Evolutionary conservation across 2,329 filamentous ascomycete species (phyloP), one percentile per base, ranked within the genome.

Genomic region (Lojkania enalia): DNA sequence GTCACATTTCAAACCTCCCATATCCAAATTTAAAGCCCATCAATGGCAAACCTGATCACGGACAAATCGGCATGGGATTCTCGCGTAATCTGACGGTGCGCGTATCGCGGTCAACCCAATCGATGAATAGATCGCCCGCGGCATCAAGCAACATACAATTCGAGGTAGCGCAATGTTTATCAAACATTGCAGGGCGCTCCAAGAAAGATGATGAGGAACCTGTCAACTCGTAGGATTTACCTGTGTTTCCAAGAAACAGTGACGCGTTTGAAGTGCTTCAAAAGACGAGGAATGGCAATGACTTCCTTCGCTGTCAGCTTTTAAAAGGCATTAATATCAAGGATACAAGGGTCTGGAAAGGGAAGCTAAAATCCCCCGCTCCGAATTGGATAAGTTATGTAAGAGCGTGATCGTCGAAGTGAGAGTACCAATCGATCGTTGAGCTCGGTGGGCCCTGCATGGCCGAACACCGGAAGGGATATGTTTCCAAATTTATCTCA

Each of bases 1-100:
- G 39, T 44, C 41, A 19, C 41, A 23, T 38, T 44, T 11, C 32
- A 18, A 3, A 30, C 20, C 39, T 27, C 18, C 30, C n/a, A 20
- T 42, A 4, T 33, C 9, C 30, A 23, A 6, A 3, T 31, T 35
- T 27, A 23, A 4, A 2, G 25, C 16, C 15, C 14, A 23, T 23
- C 29, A 21, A 20, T 35, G 23, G 23, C 14, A 23, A 30, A 15
- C 18, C 16, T 23, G 16, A n/a, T 12, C 9, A n/a, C 15, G 18
- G 20, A 41, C 30, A 7, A 23, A 18, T 43, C 6, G 3, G 4
- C n/a, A 23, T 29, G 14, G n/a, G 32, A 14, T 19, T 11, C 3
- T 36, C 40, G 4, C 20, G 15, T 35, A 3, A 27, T 5, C 12
- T 3, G 23, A 32, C 32, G 23, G 23, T 7, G 7, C n/a, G 7